A percentile compares a stretch with the other conserved stretches of the same genome.
Conservation (phyloP, 495 filamentous ascomycete genomes). For the Niebla homalea region DNA sequence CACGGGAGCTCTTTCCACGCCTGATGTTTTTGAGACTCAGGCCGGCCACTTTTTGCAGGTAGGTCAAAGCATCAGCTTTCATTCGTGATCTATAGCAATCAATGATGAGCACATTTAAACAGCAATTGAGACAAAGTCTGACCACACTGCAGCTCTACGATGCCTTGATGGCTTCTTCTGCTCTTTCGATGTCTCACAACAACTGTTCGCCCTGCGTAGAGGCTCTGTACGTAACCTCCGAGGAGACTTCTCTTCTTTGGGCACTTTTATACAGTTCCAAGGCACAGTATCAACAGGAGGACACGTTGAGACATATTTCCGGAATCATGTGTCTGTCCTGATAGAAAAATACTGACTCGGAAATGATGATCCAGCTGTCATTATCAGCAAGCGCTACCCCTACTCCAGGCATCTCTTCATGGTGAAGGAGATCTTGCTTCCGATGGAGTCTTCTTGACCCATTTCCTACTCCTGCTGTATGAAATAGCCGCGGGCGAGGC, state of each 20-base stretch:
- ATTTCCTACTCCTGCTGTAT: conserved; percentile 48
- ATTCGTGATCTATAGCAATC: conserved; percentile 3
- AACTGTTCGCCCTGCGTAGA: conserved; percentile 32
- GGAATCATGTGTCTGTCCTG: too few relatives aligned
- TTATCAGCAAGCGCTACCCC: conserved; percentile 41
- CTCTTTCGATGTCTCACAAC: conserved; percentile 39
- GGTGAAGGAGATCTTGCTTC: conserved; percentile 39
- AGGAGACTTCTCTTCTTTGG: too few relatives aligned
- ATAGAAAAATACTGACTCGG: too few relatives aligned
- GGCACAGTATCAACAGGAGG: too few relatives aligned
- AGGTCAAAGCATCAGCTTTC: conserved; percentile 14
- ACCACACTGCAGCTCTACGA: conserved; percentile 36
- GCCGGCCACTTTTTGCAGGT: conserved; percentile 40
- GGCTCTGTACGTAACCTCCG: too few relatives aligned
- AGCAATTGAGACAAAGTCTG: conserved; percentile 1
- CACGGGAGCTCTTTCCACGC: conserved; percentile 12
- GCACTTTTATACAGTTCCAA: too few relatives aligned
- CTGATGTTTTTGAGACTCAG: conserved; percentile 34
- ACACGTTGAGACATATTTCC: too few relatives aligned
- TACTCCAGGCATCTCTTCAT: conserved; percentile 32
- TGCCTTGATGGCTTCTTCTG: conserved; percentile 48
- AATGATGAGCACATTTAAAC: too few relatives aligned
- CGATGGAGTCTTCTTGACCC: conserved; percentile 43
- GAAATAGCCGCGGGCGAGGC: conserved; percentile 39
- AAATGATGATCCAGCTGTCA: too few relatives aligned